phyloP scores from a whole-genome alignment of 2,329 filamentous ascomycete species.

The Colletotrichum tofieldiae region DNA sequence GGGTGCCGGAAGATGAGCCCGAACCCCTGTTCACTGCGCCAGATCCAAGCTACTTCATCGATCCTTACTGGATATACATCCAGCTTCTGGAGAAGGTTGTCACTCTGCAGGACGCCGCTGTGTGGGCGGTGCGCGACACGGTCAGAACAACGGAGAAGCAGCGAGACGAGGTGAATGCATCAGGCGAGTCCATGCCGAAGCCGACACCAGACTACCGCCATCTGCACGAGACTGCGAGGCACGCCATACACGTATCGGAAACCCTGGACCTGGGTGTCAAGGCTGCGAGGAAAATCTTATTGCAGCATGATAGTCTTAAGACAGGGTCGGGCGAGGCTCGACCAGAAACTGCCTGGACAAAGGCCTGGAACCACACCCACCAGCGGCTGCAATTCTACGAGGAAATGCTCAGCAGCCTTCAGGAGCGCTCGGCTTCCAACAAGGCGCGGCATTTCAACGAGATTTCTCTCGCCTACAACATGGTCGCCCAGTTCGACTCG shows the following conservation, averaged over 20 bases:
- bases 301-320: constrained; percentile 49
- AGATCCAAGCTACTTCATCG: constrained; percentile 28
- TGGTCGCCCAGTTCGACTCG: constrained; percentile 59
- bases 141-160: constrained; percentile 54
- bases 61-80: constrained; percentile 57
- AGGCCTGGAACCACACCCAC: constrained; percentile 47
- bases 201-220: constrained; percentile 52
- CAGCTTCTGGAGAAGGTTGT: constrained; percentile 51
- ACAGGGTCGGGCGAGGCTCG: background rate
- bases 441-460: constrained; percentile 66
- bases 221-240: constrained; percentile 60
- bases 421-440: constrained; percentile 56
- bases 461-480: constrained; percentile 68
- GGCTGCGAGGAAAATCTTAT: constrained; percentile 52
- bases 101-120: constrained; percentile 51
- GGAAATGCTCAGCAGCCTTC: constrained; percentile 54
- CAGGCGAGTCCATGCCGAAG: constrained; percentile 24
- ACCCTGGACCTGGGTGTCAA: constrained; percentile 55
- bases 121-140: constrained; percentile 57
- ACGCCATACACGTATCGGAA: constrained; percentile 62
- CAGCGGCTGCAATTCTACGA: constrained; percentile 52
- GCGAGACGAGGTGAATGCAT: background rate
- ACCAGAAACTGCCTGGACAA: constrained; percentile 8
- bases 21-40: constrained; percentile 18
- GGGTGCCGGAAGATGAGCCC: constrained; percentile 21